Evolutionary conservation across 805 yeast species (phyloP).

Genomic region (Myxozyma sirexii): DNA sequence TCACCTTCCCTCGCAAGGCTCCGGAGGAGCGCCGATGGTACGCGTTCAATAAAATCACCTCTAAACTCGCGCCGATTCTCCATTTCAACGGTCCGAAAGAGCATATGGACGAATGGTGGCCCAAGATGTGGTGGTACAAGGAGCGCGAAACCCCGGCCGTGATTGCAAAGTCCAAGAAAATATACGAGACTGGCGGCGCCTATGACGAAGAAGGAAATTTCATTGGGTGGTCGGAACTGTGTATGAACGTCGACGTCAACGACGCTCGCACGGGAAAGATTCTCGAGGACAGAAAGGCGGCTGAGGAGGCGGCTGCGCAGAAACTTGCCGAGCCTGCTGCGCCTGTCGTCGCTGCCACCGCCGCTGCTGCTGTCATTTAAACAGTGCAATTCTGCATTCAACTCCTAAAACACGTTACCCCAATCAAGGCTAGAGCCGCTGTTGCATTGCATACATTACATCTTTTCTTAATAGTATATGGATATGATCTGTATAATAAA

Average conservation of each 20-base stretch:
- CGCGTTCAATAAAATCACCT: slow-evolving; percentile 30
- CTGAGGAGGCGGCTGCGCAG: neutral
- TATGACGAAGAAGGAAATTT: slow-evolving; percentile 28
- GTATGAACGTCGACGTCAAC: slow-evolving; percentile 27
- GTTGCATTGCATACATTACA: neutral
- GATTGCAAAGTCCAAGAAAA: slow-evolving; percentile 17
- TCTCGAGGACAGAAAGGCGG: slow-evolving; percentile 1
- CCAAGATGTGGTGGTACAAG: slow-evolving; percentile 34
- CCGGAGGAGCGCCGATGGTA: slow-evolving; percentile 19
- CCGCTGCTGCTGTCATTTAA: neutral
- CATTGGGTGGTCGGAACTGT: slow-evolving; percentile 28
- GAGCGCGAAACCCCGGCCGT: slow-evolving; percentile 22
- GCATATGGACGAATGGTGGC: slow-evolving; percentile 35
- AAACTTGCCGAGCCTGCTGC: neutral
- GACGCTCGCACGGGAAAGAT: slow-evolving; percentile 9
- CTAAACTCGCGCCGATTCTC: slow-evolving; percentile 22
- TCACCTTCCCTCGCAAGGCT: slow-evolving; percentile 23
- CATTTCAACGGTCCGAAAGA: slow-evolving; percentile 35
- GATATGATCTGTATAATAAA: neutral
- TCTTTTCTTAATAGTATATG: neutral
- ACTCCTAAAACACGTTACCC: no score
- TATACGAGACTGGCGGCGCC: slow-evolving; percentile 33
- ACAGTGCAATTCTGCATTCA: neutral
- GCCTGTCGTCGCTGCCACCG: neutral
- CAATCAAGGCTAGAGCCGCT: neutral